Evolutionary conservation across 495 filamentous ascomycete species (phyloP), one percentile per base, ranked within the genome.

Genomic region (Tuber borchii): DNA sequence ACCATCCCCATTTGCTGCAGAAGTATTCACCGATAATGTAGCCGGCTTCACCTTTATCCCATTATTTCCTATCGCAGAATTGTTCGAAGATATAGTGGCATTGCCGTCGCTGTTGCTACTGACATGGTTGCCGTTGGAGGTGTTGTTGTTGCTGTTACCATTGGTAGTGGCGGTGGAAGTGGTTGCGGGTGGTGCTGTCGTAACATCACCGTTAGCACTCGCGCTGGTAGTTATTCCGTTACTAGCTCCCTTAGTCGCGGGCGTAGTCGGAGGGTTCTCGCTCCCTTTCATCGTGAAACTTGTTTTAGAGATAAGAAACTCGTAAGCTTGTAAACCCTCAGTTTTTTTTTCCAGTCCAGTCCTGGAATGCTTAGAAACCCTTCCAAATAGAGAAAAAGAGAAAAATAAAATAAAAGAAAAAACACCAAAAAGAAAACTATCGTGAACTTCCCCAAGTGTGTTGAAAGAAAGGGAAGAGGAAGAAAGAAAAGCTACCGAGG

Each of bases 201-300:
- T 73, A 74, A 65, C 56, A 65, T 65, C 56, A 34, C 56, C 56
- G 14, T 31, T 65, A 19, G 56, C 56, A 65, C 14, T 65, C 26
- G 26, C 26, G 14, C 56, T 65, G 56, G 56, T 31, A 34, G 56
- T 34, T 65, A 65, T 65, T 31, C 56, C 56, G 56, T 65, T 65
- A 34, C 56, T 42, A 31, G 70, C 70, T 71, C 39, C 70, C 12
- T 22, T 71, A 16, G 39, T 31, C 39, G 70, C 43, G 70, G 70
- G 39, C 14, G 39, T 31, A 71, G 70, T 71, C 70, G 70, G 39
- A 45, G 70, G 39, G 34, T 70, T 73, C 37, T 79, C 78, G 73
- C 77, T 77, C 78, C 76, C 72, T 73, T 79, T 79, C 69, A 75
- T 79, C 78, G 73, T 75, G 56, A 10, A 65, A 65, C 56, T 65